A percentile compares a stretch with the other conserved stretches of the same genome.
Conservation (phyloP, 2,329 filamentous ascomycete genomes). For the Amauroascus niger region DNA sequence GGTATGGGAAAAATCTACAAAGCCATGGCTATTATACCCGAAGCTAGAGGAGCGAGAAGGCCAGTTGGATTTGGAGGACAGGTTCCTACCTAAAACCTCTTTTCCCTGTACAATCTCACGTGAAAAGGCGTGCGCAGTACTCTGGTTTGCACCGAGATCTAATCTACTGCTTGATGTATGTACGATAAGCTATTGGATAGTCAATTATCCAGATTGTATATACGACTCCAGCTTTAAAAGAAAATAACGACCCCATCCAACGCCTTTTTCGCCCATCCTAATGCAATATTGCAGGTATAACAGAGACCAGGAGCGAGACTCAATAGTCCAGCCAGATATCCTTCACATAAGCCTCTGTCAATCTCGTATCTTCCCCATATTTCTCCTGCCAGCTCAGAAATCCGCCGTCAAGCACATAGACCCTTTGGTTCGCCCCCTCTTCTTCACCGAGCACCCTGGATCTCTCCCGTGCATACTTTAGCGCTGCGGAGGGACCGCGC, state of each 20-base stretch:
- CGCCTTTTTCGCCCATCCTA: not conserved
- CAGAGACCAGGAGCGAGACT: not conserved
- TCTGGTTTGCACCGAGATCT: not conserved
- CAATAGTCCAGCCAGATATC: constrained; percentile 65
- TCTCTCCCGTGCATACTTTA: constrained; percentile 60
- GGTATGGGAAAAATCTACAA: constrained; percentile 97
- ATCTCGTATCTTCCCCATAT: constrained; percentile 61
- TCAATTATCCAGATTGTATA: not conserved
- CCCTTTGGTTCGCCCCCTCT: constrained; percentile 50
- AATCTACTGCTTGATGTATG: not conserved
- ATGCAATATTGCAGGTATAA: not conserved
- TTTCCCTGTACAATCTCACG: not conserved
- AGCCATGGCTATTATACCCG: constrained; percentile 78
- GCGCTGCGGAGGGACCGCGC: constrained; percentile 72
- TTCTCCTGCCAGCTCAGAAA: constrained; percentile 84
- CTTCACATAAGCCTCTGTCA: constrained; percentile 77
- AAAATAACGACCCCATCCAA: not conserved
- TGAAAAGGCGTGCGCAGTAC: not conserved
- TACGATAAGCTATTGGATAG: not conserved
- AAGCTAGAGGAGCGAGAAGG: constrained; percentile 60
- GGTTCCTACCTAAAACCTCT: constrained; percentile 20
- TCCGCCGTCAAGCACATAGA: constrained; percentile 72
- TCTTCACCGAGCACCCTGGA: constrained; percentile 42
- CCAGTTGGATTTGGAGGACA: constrained; percentile 87
- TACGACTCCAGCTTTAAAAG: not conserved